Conservation (phyloP, 2,329 filamentous ascomycete genomes). For the Hysterium pulicare region DNA sequence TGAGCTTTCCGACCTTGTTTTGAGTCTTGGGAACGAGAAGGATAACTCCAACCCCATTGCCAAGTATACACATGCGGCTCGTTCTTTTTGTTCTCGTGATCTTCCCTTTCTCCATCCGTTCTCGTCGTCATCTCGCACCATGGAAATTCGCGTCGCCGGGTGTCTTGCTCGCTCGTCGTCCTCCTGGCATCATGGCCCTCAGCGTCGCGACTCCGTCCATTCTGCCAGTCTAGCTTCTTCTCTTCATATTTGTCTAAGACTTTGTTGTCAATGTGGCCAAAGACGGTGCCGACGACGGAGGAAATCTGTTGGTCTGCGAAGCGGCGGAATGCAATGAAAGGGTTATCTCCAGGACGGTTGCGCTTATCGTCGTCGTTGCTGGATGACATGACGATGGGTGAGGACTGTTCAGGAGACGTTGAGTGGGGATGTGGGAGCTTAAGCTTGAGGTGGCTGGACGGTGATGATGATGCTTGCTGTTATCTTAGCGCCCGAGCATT, state of each 20-base stretch:
- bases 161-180: neutral
- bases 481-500: too few relatives aligned
- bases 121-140: neutral
- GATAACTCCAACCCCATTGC: conserved; percentile 5
- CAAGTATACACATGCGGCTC: neutral
- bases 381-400: neutral
- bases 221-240: conserved; percentile 4
- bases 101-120: neutral
- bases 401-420: too few relatives aligned
- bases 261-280: conserved; percentile 38
- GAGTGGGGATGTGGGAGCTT: too few relatives aligned
- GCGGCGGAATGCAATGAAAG: conserved; percentile 59
- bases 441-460: too few relatives aligned
- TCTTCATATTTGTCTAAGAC: conserved; percentile 27
- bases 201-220: neutral
- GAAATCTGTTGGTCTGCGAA: conserved; percentile 59
- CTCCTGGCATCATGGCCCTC: neutral
- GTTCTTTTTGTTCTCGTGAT: neutral
- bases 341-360: conserved; percentile 17
- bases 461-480: too few relatives aligned
- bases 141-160: neutral
- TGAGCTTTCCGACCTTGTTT: neutral
- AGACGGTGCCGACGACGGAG: conserved; percentile 52
- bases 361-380: neutral
- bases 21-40: neutral